A percentile compares a stretch with the other conserved stretches of the same genome.
phyloP scores from a whole-genome alignment of 495 filamentous ascomycete species.

The Penicillium turbatum region DNA sequence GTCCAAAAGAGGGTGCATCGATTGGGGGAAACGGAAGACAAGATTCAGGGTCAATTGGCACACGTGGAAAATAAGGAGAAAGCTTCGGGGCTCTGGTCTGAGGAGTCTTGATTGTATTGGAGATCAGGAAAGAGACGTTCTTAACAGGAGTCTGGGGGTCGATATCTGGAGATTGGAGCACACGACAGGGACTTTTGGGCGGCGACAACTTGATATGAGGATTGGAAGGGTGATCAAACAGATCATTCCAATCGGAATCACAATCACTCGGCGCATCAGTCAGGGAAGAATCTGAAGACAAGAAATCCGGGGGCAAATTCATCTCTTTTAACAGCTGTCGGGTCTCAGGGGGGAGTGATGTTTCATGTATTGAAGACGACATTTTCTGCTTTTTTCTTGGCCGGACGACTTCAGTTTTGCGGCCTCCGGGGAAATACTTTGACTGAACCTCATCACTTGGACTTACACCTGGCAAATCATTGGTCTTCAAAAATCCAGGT shows the following conservation, averaged over 20 bases:
- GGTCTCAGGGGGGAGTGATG: conserved; percentile 14
- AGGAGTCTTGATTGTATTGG: conserved; percentile 12
- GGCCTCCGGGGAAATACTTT: conserved; percentile 30
- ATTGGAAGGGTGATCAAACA: not conserved
- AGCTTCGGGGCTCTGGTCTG: conserved; percentile 29
- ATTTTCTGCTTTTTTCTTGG: not conserved
- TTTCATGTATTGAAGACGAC: not conserved
- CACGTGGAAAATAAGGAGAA: conserved; percentile 46
- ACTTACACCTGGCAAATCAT: conserved; percentile 37
- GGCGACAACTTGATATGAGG: not conserved
- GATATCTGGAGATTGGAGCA: not conserved
- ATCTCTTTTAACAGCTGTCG: conserved; percentile 11
- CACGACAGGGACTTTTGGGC: not conserved
- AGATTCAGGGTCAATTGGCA: conserved; percentile 49
- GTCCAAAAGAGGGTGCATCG: conserved; percentile 58
- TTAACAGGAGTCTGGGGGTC: conserved; percentile 10
- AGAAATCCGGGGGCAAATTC: conserved; percentile 17
- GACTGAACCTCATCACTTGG: conserved; percentile 43
- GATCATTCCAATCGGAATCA: conserved; percentile 11
- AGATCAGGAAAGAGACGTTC: not conserved
- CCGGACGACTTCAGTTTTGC: not conserved
- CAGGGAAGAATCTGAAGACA: conserved; percentile 33
- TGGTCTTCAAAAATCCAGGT: conserved; percentile 40
- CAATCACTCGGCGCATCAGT: conserved; percentile 33
- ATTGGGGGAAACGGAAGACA: conserved; percentile 70